phyloP scores from a whole-genome alignment of 306 rosid genomes.

The Pyrus betulifolia region DNA sequence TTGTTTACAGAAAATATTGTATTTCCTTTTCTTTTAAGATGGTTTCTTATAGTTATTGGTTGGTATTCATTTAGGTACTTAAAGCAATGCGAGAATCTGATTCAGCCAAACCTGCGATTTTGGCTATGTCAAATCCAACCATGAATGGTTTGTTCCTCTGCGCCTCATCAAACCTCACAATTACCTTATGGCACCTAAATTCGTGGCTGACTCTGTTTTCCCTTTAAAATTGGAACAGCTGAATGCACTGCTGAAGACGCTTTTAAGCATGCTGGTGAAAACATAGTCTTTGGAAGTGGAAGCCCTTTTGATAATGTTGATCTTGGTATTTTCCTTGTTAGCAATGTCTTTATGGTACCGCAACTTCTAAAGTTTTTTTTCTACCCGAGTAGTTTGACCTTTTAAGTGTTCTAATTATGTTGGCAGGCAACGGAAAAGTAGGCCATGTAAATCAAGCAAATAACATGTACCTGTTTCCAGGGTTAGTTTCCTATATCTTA shows the following conservation, averaged over 20 bases:
- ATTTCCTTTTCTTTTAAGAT: neutral
- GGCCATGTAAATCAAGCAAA: constrained; percentile 99
- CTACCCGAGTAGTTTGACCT: constrained; percentile 10
- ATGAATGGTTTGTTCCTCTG: constrained; percentile 72
- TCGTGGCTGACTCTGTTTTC: neutral
- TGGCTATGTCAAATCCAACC: constrained; percentile 99
- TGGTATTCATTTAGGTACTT: constrained; percentile 64
- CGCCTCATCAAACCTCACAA: constrained; percentile 21
- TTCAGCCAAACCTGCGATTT: constrained; percentile 91
- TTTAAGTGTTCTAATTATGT: neutral
- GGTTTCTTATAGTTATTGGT: constrained; percentile 9
- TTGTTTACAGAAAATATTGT: neutral
- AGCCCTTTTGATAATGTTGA: constrained; percentile 87
- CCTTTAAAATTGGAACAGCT: constrained; percentile 40
- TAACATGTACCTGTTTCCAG: constrained; percentile 98
- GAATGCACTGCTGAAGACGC: constrained; percentile 97
- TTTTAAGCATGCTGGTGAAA: constrained; percentile 81
- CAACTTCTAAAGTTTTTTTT: neutral
- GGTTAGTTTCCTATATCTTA: constrained; percentile 42
- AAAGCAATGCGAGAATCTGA: constrained; percentile 90
- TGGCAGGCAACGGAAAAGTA: constrained; percentile 71
- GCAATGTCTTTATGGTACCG: constrained; percentile 11
- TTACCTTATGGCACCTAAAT: constrained; percentile 18
- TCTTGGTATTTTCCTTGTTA: constrained; percentile 51
- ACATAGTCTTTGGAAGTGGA: constrained; percentile 92